A percentile compares a stretch with the other conserved stretches of the same genome.
phyloP scores from a whole-genome alignment of 192 early-diverging fungal species.

The Coemansia sp. region DNA sequence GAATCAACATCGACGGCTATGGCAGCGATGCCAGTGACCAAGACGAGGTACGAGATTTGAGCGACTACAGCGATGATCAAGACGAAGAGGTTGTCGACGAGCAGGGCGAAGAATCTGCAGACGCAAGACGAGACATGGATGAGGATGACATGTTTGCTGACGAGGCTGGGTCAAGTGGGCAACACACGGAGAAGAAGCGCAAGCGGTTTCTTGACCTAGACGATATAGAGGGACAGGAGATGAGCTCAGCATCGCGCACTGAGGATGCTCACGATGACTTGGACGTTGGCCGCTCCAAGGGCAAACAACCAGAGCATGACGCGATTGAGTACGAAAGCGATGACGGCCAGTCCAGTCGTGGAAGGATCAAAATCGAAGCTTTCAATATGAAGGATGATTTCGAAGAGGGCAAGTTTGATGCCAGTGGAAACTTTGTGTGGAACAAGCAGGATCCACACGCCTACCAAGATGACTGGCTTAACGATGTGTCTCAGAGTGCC shows the following conservation, averaged over 20 bases:
- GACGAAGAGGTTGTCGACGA: conserved; percentile 22
- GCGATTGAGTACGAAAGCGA: neutral
- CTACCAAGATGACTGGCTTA: conserved; percentile 74
- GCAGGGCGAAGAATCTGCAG: neutral
- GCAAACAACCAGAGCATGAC: neutral
- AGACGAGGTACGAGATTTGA: conserved; percentile 33
- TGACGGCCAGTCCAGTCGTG: conserved; percentile 3
- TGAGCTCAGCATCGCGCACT: conserved; percentile 29
- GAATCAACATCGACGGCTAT: conserved; percentile 29
- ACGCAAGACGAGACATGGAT: conserved; percentile 11
- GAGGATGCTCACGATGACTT: neutral
- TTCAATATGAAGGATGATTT: conserved; percentile 79
- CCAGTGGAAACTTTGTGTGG: conserved; percentile 69
- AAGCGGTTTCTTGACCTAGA: conserved; percentile 55
- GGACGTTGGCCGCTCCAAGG: neutral
- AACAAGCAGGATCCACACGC: conserved; percentile 66
- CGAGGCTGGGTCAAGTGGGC: conserved; percentile 4
- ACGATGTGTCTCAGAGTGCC: conserved; percentile 58
- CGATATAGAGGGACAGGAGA: conserved; percentile 62
- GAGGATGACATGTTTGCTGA: conserved; percentile 68
- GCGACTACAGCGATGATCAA: conserved; percentile 34
- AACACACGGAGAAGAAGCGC: conserved; percentile 15
- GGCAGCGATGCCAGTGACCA: conserved; percentile 41
- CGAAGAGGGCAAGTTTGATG: conserved; percentile 68
- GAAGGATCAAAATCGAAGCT: conserved; percentile 53